Base-by-base conservation (phyloP, 257 asterid species). In the Jacaranda copaia region DNA sequence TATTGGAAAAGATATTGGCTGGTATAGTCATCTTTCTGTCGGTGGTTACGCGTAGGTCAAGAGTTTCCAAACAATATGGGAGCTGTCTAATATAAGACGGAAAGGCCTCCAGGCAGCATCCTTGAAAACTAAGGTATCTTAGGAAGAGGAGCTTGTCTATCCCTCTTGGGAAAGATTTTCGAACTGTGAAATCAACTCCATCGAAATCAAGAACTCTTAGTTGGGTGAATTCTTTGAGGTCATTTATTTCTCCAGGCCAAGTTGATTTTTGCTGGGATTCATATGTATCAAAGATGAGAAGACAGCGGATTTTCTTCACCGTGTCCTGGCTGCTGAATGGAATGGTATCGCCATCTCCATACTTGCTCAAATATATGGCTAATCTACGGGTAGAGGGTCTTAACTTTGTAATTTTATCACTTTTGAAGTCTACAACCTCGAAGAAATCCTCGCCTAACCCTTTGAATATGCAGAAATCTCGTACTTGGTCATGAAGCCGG, bases 81-180 rank as follows among this genome's bases (percentile, higher is more conserved):
- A 86, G 66, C 3, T 48, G 70, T 71, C 80, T 46, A 0, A 81
- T 15, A 4, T 80, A 74, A 11, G 81, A 40, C 10, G 79, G 81
- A 35, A 79, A 57, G 35, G 49, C 78, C 18, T 36, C 57, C 6
- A 86, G 59, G 51, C 1, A 64, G 16, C 88, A 86, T 5, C 70
- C 77, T 49, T 63, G 70, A 2, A 86, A 86, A 38, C 90, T 46
- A 38, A 86, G 55, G 72, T 81, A 75, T 65, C 75, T 80, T 4
- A 86, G 75, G 32, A 55, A 15, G 1, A 25, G 12, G 18, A 79
- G 67, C 15, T 42, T 53, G 4, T 20, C 77, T 0, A 79, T 19
- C 3, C 58, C 69, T 15, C 10, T 52, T 9, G 0, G 80, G 53
- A 25, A 25, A 25, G 4, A 25, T 11, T 52, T 77, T 20, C 60